Base-by-base conservation (phyloP, 495 filamentous ascomycete species). In the Diplogelasinospora grovesii region DNA sequence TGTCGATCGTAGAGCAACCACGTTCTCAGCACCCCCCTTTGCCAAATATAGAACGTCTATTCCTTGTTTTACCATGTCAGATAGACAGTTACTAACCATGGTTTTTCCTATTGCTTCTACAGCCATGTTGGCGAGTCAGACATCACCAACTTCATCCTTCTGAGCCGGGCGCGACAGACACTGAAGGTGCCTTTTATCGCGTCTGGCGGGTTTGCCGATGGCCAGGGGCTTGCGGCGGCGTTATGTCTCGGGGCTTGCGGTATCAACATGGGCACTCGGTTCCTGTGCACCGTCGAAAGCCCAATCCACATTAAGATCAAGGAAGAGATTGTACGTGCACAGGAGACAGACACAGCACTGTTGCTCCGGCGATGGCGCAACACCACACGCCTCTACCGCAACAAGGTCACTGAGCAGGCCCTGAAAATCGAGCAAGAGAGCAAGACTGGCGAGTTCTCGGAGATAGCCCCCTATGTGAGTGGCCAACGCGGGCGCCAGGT, bases 141-240 rank as follows among this genome's bases (percentile, higher is more conserved):
- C 55, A 95, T 98, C 63, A 95, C 92, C 48, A 98, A 98, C 64
- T 92, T 97, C 64, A 94, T 98, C 47, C 77, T 98, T 6, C 73
- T 97, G 29, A 81, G 77, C 60, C 75, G 86, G 29, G 92, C 92
- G 24, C 72, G 90, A 14, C 92, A 98, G 66, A 76, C 79, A 1
- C 75, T 98, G 30, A 76, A 74, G 20, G 78, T 89, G 21, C 92
- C 92, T 4, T 98, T 98, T 59, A 95, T 98, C 56, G 92, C 92
- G 1, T 89, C 84, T 0, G 92, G 92, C 23, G 92, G 92, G 5
- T 96, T 97, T 54, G 92, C 88, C 11, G 92, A 98, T 59, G 92
- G 92, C 2, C 80, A 96, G 48, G 92, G 92, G 5, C 71, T 98
- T 14, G 92, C 92, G 2, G 92, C 92, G 13, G 92, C 92, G n/a